Evolutionary conservation across 495 filamentous ascomycete species (phyloP).

Genomic region (Xylaria longipes): DNA sequence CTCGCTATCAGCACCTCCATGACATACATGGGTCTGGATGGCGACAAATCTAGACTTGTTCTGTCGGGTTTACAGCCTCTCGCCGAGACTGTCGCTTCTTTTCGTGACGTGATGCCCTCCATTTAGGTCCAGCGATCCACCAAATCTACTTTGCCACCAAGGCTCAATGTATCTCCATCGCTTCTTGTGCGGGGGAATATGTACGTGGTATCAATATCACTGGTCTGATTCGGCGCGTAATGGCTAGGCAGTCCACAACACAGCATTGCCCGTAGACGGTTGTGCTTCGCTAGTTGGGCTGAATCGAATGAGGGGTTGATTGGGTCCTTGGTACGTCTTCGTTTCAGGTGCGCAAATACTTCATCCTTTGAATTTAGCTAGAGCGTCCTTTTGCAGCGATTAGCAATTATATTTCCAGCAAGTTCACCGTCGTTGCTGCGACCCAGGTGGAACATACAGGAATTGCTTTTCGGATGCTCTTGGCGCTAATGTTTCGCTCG

Average conservation of each 20-base stretch:
- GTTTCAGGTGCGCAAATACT: background rate
- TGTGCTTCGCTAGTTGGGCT: background rate
- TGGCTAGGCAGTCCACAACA: background rate
- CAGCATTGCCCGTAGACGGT: background rate
- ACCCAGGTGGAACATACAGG: slow-evolving; percentile 59
- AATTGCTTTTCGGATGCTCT: slow-evolving; percentile 77
- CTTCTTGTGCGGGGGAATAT: background rate
- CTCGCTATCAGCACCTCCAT: background rate
- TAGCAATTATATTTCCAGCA: slow-evolving; percentile 5
- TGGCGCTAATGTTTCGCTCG: slow-evolving; percentile 74
- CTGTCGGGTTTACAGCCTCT: background rate
- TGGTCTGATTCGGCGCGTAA: background rate
- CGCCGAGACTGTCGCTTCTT: background rate
- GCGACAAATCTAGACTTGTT: background rate
- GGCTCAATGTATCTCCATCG: background rate
- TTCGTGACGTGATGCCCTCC: background rate
- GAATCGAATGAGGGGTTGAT: background rate
- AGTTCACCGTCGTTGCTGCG: background rate
- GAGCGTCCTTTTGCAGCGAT: slow-evolving; percentile 59
- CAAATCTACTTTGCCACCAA: background rate
- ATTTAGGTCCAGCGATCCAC: background rate
- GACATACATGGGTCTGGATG: background rate
- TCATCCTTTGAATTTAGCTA: slow-evolving; percentile 82
- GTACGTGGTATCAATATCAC: background rate
- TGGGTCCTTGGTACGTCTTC: background rate